Evolutionary conservation across 108 stramenopile species (phyloP).

Genomic region (Cyclotella choctawhatcheeana): DNA sequence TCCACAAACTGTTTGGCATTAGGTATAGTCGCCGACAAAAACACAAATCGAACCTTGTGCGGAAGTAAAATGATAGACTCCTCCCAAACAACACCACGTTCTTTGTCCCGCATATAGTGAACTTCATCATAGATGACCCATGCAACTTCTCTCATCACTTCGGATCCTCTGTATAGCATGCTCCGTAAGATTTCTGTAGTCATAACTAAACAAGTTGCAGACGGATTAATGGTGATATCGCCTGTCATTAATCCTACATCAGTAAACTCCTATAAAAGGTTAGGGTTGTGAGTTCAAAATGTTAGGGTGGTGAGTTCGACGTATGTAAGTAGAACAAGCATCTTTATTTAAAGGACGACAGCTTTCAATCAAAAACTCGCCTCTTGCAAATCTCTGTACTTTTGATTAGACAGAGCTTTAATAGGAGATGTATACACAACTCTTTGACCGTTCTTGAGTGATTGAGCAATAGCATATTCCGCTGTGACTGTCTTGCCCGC

Average conservation of each 20-base stretch:
- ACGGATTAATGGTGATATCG: slow-evolving; percentile 98
- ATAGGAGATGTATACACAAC: slow-evolving; percentile 99
- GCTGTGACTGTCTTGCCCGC: slow-evolving; percentile 94
- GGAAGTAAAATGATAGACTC: slow-evolving; percentile 97
- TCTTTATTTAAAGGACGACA: too few species aligned
- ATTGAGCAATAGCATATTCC: slow-evolving; percentile 97
- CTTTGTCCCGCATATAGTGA: slow-evolving; percentile 99
- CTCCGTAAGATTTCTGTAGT: slow-evolving; percentile 98
- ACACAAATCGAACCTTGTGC: slow-evolving; percentile 94
- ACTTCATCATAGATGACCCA: slow-evolving; percentile 99
- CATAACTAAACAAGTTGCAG: slow-evolving; percentile 96
- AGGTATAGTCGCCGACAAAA: slow-evolving; percentile 98
- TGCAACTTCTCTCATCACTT: slow-evolving; percentile 97
- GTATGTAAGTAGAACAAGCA: too few species aligned
- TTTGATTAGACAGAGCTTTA: slow-evolving; percentile 99
- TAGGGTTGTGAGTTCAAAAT: too few species aligned
- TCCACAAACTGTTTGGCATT: slow-evolving; percentile 94
- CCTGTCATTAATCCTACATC: slow-evolving; percentile 99
- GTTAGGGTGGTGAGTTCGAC: too few species aligned
- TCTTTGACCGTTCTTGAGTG: slow-evolving; percentile 91
- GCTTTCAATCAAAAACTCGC: too few species aligned
- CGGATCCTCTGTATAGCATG: slow-evolving; percentile 99
- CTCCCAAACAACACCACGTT: slow-evolving; percentile 89
- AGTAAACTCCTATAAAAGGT: too few species aligned
- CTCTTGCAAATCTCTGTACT: slow-evolving; percentile 97